These are phyloP conservation scores for Rhizodiscina lignyota DNA, from an alignment of 495 filamentous ascomycete genomes.

Conservation along the genomic window DNA sequence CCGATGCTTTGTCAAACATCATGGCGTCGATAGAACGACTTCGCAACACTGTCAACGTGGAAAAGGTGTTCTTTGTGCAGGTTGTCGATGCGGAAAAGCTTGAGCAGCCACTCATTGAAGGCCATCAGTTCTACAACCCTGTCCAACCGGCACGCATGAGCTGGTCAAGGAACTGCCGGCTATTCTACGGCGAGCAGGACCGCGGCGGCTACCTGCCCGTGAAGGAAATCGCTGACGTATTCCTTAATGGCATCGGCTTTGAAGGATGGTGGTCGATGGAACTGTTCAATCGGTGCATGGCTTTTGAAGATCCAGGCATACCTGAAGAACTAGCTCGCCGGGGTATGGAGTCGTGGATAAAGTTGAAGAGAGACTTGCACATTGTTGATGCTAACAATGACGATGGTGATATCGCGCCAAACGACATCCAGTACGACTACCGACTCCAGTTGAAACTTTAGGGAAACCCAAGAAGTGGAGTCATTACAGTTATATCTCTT, in stretches of 20 bases:
- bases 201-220: conserved; percentile 60
- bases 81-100: conserved; percentile 61
- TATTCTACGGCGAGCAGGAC: conserved; percentile 60
- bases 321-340: conserved; percentile 47
- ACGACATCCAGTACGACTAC: too few relatives aligned
- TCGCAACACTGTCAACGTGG: conserved; percentile 36
- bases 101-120: conserved; percentile 35
- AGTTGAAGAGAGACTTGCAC: conserved; percentile 31
- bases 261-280: conserved; percentile 69
- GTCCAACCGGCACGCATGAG: conserved; percentile 56
- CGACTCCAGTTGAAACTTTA: too few relatives aligned
- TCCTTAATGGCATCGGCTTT: conserved; percentile 48
- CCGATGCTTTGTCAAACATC: conserved; percentile 41
- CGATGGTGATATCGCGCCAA: too few relatives aligned
- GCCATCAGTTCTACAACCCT: conserved; percentile 45
- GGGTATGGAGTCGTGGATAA: conserved; percentile 47
- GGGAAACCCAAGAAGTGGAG: too few relatives aligned
- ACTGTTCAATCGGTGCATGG: conserved; percentile 53
- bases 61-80: conserved; percentile 68
- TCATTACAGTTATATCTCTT: too few relatives aligned
- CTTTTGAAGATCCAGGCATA: conserved; percentile 30
- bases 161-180: conserved; percentile 62
- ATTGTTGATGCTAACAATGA: too few relatives aligned
- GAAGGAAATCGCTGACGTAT: conserved; percentile 38
- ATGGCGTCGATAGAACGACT: conserved; percentile 39